These are phyloP conservation scores for Fusarium brevicatenulatum DNA, from an alignment of 2,329 filamentous ascomycete genomes.

Conservation along the genomic window DNA sequence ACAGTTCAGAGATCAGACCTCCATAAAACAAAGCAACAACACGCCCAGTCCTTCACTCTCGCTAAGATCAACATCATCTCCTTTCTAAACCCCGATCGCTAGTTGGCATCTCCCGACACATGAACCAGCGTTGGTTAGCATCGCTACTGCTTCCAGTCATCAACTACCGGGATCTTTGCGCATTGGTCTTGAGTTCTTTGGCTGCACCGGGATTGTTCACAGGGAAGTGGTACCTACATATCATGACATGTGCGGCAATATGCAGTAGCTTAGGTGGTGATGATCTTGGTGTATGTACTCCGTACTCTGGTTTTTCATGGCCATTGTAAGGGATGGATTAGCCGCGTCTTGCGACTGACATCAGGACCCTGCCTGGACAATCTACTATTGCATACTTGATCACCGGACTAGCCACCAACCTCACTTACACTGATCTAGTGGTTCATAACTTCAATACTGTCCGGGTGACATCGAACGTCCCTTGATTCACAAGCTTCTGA, in stretches of 20 bases:
- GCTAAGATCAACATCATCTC: neutral
- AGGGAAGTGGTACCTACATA: conserved; percentile 2
- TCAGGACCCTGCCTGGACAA: conserved; percentile 1
- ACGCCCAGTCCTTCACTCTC: conserved; percentile 1
- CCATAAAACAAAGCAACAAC: conserved; percentile 14
- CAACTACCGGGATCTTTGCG: neutral
- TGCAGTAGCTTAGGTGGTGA: conserved; percentile 4
- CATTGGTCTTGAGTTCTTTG: conserved; percentile 2
- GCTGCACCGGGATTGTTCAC: neutral
- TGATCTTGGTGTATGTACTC: neutral
- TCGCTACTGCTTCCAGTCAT: neutral
- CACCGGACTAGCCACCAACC: neutral
- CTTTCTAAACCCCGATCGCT: neutral
- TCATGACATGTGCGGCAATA: neutral
- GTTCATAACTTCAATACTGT: neutral
- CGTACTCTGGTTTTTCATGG: neutral
- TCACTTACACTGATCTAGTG: neutral
- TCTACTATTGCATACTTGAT: neutral
- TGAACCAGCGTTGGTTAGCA: neutral
- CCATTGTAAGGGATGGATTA: neutral
- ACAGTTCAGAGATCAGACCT: neutral
- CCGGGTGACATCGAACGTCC: neutral
- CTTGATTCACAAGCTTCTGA: neutral
- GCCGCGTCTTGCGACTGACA: conserved; percentile 25
- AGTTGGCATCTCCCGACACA: conserved; percentile 7